Evolutionary conservation across 345 rosid species (phyloP), one percentile per base, ranked within the genome.

Genomic region (Microthlaspi erraticum): DNA sequence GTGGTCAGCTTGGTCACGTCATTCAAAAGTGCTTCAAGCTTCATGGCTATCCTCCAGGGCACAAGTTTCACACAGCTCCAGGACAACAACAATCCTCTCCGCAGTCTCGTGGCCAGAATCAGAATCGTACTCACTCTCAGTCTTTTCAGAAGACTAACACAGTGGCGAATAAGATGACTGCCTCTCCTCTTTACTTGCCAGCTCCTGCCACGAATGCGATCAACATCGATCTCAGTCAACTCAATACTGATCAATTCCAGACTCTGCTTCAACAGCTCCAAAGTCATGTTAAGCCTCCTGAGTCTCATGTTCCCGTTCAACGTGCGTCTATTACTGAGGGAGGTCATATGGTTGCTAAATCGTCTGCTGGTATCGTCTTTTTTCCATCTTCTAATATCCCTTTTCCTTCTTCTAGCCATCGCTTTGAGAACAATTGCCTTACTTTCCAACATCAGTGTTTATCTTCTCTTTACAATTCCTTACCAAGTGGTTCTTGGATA

Each of bases 391-490:
- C 66, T 2, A 43, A 2, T 0, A 12, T 26, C 2, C 42, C 9
- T 2, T 62, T 33, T 32, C 29, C 38, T 2, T 61, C 66, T 2
- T 26, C 66, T 2, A 61, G 12, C 1, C 23, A 29, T 2, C 3
- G 26, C 0, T 61, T 1, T 61, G 53, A 61, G 10, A 8, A 61
- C 7, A 0, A 16, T 0, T 0, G 0, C 0, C 5, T 60, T 0
- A 60, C 65, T 0, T 61, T 29, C 16, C 37, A 61, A 5, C 66
- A 61, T 9, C 37, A 61, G 4, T 20, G 19, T 2, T n/a, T 59
- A 12, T 39, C 36, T 0, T 6, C 34, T 7, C 19, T 59, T 0
- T 59, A 12, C 0, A 8, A 11, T 2, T 7, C 36, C 10, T 1
- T 44, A 0, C 53, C 41, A 1, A 1, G 0, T 26, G 26, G 52